Evolutionary conservation across 1,284 basidiomycete genomes (phyloP), one percentile per base, ranked within the genome.

Genomic region (Thelephora terrestris): DNA sequence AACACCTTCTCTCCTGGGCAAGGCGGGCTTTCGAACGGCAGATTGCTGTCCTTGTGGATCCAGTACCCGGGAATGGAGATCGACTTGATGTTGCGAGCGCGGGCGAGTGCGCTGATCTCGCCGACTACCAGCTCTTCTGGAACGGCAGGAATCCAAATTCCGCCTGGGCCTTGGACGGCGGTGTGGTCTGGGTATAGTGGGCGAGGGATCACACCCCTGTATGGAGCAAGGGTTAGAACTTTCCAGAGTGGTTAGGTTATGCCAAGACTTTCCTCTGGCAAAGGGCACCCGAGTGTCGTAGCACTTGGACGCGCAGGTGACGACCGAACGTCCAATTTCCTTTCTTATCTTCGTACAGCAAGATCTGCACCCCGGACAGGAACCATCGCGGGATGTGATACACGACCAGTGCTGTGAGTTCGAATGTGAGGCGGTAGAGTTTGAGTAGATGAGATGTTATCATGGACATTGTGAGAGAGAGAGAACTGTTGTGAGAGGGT

Each of bases 31-130:
- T 54, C 61, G 20, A 56, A 43, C 17, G 43, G 20, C 35, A 49
- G 52, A 12, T 50, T 45, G 5, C 32, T 52, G 20, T 58, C 54
- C 27, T 53, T 51, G 48, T 63, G 58, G 16, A 64, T 56, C 69
- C 69, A 71, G 52, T 68, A 73, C 2, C 64, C 69, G 3, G 67
- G 64, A 5, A 67, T 63, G 14, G 57, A 54, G 10, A 50, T 51
- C 10, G 65, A 57, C 5, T 14, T 6, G 18, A 42, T 42, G 39
- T 42, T 21, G 5, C 12, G 39, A 23, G 5, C 20, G 21, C n/a
- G 12, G 20, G 39, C 39, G 16, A 21, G n/a, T 12, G 20, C n/a
- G 20, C n/a, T 18, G 25, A 42, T 42, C 16, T 42, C 39, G 20
- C 39, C 39, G 17, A 42, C 39, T 42, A 42, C 2, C n/a, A 42